These are phyloP conservation scores for Moesziomyces parantarcticus DNA, from an alignment of 1,284 basidiomycete species.

Conservation along the genomic window DNA sequence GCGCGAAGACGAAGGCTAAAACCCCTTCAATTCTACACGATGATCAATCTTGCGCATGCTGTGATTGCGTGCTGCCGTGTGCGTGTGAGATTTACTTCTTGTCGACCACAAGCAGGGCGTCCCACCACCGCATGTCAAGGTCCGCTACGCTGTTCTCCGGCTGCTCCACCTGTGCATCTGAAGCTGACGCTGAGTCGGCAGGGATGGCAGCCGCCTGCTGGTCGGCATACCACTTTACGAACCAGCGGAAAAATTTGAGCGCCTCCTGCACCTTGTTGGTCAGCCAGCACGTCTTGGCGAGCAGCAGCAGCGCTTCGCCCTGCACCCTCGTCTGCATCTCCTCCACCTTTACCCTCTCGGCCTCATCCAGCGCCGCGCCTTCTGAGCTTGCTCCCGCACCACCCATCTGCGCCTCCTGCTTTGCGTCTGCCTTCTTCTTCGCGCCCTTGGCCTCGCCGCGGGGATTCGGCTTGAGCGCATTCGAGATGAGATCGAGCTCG, in stretches of 20 bases:
- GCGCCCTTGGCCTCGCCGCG: background rate
- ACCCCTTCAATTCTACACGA: background rate
- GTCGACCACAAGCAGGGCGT: conserved; percentile 21
- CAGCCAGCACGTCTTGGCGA: conserved; percentile 32
- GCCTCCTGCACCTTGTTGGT: conserved; percentile 33
- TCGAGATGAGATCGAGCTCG: conserved; percentile 34
- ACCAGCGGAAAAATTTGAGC: conserved; percentile 33
- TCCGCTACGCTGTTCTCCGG: conserved; percentile 11
- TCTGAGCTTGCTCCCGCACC: background rate
- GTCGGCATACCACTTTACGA: conserved; percentile 32
- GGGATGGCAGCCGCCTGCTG: conserved; percentile 13
- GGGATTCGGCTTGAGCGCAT: conserved; percentile 25
- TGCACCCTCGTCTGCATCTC: conserved; percentile 34
- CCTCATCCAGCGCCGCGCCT: background rate
- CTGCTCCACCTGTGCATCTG: background rate
- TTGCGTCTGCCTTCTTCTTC: background rate
- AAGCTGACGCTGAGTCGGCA: background rate
- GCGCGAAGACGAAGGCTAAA: conserved; percentile 36
- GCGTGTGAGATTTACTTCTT: background rate
- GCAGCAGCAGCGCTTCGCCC: conserved; percentile 28
- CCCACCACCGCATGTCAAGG: conserved; percentile 41
- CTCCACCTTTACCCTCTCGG: background rate
- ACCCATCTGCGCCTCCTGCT: background rate
- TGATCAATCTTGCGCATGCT: background rate
- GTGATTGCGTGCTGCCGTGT: background rate